These are phyloP conservation scores for Candida sanyaensis DNA, from an alignment of 1,139 yeast genomes.

Conservation along the genomic window DNA sequence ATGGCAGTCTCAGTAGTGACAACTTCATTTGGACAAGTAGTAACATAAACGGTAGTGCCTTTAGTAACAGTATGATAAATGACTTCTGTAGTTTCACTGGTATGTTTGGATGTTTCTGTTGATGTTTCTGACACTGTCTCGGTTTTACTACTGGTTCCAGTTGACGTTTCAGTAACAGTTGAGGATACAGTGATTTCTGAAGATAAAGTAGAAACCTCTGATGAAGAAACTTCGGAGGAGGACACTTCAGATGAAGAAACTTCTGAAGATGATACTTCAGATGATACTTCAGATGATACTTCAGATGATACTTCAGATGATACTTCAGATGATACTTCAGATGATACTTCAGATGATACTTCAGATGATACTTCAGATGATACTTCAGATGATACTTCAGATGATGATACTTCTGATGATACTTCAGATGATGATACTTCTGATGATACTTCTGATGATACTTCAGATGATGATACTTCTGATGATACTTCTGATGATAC, in stretches of 20 bases:
- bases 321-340: no score
- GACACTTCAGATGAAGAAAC: background rate
- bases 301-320: no score
- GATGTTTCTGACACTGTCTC: background rate
- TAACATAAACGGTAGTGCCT: background rate
- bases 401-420: no score
- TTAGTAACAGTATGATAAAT: background rate
- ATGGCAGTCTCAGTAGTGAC: constrained; percentile 1
- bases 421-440: no score
- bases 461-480: no score
- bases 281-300: no score
- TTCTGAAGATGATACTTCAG: background rate
- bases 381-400: no score
- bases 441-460: no score
- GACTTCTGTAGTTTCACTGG: background rate
- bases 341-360: no score
- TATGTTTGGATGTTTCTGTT: background rate
- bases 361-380: no score
- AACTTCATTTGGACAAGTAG: background rate
- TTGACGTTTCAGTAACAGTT: background rate
- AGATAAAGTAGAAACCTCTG: background rate
- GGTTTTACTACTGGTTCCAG: background rate
- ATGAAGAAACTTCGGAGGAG: background rate
- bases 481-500: no score
- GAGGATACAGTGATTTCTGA: background rate